A percentile compares a stretch with the other conserved stretches of the same genome.
Conservation (phyloP, 2,329 filamentous ascomycete species). For the Bipolaris victoriae region DNA sequence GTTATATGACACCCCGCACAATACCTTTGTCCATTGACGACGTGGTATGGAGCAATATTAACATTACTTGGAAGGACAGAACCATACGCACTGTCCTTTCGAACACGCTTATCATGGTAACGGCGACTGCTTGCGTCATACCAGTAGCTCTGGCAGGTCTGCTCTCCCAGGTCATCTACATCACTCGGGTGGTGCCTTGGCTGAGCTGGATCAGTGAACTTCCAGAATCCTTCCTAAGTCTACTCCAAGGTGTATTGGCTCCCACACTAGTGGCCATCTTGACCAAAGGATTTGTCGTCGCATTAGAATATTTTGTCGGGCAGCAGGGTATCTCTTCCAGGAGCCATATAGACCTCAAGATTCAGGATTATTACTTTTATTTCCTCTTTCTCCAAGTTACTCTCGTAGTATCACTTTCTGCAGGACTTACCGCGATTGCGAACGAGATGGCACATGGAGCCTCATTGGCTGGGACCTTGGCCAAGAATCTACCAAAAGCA, state of each 20-base stretch:
- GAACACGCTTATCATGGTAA: slow-evolving; percentile 9
- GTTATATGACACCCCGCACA: slow-evolving; percentile 15
- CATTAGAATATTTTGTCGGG: slow-evolving; percentile 8
- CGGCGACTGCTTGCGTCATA: slow-evolving; percentile 6
- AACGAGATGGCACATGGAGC: slow-evolving; percentile 12
- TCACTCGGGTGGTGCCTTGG: slow-evolving; percentile 8
- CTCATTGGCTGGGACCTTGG: slow-evolving; percentile 17
- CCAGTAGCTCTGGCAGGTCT: slow-evolving; percentile 13
- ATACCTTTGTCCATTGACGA: slow-evolving; percentile 13
- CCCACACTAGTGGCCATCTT: slow-evolving; percentile 7
- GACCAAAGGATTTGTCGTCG: slow-evolving; percentile 7
- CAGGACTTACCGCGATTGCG: slow-evolving; percentile 16
- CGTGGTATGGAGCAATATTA: slow-evolving; percentile 18
- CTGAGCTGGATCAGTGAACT: slow-evolving; percentile 17
- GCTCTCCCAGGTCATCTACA: slow-evolving; percentile 20
- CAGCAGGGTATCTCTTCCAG: slow-evolving; percentile 16
- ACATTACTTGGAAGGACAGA: slow-evolving; percentile 13
- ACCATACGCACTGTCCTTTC: slow-evolving; percentile 11
- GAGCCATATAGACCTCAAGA: slow-evolving; percentile 14
- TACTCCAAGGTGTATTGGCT: slow-evolving; percentile 18
- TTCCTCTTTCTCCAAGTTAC: slow-evolving; percentile 21
- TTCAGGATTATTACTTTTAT: slow-evolving; percentile 24
- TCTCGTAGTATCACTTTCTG: slow-evolving; percentile 15
- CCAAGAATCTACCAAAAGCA: slow-evolving; percentile 24
- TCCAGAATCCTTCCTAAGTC: slow-evolving; percentile 7